These are phyloP conservation scores for Cystobasidium ongulense DNA, from an alignment of 768 basidiomycete genomes.

Conservation along the genomic window DNA sequence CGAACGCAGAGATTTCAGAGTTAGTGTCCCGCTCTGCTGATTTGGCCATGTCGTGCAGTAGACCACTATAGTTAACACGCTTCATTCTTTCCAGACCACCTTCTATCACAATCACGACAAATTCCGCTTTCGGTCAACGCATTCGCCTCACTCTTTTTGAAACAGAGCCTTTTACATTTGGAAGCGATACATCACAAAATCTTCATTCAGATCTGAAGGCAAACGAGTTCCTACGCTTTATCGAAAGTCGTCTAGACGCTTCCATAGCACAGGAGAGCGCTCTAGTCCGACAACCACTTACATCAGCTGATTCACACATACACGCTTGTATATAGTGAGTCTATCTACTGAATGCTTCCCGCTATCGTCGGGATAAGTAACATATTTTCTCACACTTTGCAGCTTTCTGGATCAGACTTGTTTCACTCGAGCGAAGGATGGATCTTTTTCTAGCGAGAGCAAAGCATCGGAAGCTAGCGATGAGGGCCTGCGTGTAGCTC, in stretches of 20 bases:
- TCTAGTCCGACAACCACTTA: not conserved
- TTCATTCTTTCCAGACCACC: not conserved
- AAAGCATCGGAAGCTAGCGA: not conserved
- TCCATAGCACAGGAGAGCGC: not conserved
- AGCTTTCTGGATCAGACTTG: not conserved
- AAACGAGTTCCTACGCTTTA: not conserved
- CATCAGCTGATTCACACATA: not conserved
- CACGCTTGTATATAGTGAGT: constrained; percentile 16
- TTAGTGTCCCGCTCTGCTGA: not conserved
- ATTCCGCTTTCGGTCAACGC: not conserved
- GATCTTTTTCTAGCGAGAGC: not conserved
- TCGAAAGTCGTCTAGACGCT: not conserved
- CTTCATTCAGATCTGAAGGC: not conserved
- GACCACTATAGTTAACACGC: not conserved
- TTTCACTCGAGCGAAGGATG: not conserved
- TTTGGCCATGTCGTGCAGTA: not conserved
- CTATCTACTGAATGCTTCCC: not conserved
- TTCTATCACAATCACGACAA: not conserved
- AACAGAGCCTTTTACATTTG: not conserved
- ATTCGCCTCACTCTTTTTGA: not conserved
- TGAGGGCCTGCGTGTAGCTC: not conserved
- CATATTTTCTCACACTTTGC: not conserved
- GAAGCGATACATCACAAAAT: not conserved
- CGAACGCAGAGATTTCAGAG: not conserved
- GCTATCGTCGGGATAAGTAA: not conserved